These are phyloP conservation scores for Exophiala dermatitidis DNA, from an alignment of 2,329 filamentous ascomycete species.

Conservation along the genomic window DNA sequence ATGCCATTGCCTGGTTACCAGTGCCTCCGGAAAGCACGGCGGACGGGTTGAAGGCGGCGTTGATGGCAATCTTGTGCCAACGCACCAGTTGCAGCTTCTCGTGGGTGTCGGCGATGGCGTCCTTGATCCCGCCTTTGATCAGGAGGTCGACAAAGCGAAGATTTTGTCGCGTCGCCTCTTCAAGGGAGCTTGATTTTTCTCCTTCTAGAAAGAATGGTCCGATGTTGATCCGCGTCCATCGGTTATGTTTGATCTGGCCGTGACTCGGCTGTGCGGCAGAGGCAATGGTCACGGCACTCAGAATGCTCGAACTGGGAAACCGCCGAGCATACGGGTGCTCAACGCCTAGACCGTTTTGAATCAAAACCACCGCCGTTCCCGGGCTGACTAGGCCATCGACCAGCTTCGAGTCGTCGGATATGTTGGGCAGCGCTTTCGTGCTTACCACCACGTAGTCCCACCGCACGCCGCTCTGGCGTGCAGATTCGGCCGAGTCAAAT, in stretches of 20 bases:
- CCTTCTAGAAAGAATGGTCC: slow-evolving; percentile 56
- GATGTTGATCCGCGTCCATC: slow-evolving; percentile 65
- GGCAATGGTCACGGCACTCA: slow-evolving; percentile 63
- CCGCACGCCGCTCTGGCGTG: slow-evolving; percentile 38
- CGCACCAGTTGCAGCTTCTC: slow-evolving; percentile 61
- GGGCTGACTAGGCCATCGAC: slow-evolving; percentile 54
- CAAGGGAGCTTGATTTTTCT: slow-evolving; percentile 28
- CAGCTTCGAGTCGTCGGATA: slow-evolving; percentile 54
- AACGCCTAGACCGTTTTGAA: slow-evolving; percentile 66
- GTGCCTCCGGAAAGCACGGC: slow-evolving; percentile 59
- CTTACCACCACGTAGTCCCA: slow-evolving; percentile 65
- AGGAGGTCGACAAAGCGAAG: slow-evolving; percentile 43
- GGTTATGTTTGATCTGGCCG: slow-evolving; percentile 61
- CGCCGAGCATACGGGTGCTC: slow-evolving; percentile 58
- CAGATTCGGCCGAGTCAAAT: slow-evolving; percentile 56
- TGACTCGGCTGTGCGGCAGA: slow-evolving; percentile 59
- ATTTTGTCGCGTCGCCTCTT: slow-evolving; percentile 30
- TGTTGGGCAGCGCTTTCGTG: slow-evolving; percentile 63
- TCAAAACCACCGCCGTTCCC: slow-evolving; percentile 55
- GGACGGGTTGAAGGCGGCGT: slow-evolving; percentile 66
- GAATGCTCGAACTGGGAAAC: slow-evolving; percentile 54
- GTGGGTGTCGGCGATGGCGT: slow-evolving; percentile 59
- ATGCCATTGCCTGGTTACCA: slow-evolving; percentile 59
- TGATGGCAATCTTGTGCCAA: slow-evolving; percentile 73
- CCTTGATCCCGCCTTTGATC: slow-evolving; percentile 51